Conservation (phyloP, 2,329 filamentous ascomycete species). For the Fusarium nisikadoi region DNA sequence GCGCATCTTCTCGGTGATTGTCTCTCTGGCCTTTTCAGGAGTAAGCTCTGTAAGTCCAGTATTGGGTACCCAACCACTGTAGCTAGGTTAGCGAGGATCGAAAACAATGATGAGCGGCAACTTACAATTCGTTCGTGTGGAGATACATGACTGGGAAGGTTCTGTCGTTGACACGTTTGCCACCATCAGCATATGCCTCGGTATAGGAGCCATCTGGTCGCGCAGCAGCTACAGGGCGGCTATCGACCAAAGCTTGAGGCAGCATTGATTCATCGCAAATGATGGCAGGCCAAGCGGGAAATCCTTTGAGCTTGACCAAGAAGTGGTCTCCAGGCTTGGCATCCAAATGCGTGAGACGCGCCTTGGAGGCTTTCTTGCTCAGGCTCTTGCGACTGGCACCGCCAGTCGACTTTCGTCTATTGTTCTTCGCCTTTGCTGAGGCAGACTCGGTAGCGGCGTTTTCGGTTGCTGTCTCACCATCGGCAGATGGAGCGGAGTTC, state of each 20-base stretch:
- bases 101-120: conserved; percentile 38
- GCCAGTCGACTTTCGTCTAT: conserved; percentile 80
- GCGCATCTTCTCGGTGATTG: conserved; percentile 79
- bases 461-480: conserved; percentile 42
- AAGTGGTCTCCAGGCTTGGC: conserved; percentile 92
- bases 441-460: conserved; percentile 45
- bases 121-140: conserved; percentile 96
- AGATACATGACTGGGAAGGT: conserved; percentile 97
- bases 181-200: conserved; percentile 87
- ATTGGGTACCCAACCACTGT: conserved; percentile 91
- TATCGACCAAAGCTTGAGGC: conserved; percentile 78
- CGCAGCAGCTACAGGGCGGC: conserved; percentile 84
- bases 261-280: conserved; percentile 96
- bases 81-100: conserved; percentile 20
- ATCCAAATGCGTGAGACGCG: conserved; percentile 76
- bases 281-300: conserved; percentile 93
- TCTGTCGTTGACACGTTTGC: conserved; percentile 84
- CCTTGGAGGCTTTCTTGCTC: conserved; percentile 85
- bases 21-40: conserved; percentile 74
- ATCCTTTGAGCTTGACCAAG: conserved; percentile 93
- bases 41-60: conserved; percentile 82
- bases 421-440: conserved; percentile 53
- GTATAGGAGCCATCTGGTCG: conserved; percentile 86
- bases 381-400: conserved; percentile 81
- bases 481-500: conserved; percentile 38